Conservation (phyloP, 2,329 filamentous ascomycete genomes). For the Ceratocystis cubensis region DNA sequence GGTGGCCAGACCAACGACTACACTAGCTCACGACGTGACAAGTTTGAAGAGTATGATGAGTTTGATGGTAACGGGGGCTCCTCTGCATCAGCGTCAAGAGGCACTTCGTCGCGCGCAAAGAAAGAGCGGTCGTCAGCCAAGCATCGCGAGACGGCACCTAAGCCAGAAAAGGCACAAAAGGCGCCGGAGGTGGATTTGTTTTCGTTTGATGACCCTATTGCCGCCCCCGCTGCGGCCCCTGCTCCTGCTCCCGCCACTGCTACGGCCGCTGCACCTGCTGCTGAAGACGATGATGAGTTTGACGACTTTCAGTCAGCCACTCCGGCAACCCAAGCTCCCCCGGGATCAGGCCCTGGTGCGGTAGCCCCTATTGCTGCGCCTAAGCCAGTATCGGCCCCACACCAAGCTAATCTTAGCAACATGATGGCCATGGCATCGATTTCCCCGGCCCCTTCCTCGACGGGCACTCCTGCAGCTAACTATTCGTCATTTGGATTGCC, state of each 20-base stretch:
- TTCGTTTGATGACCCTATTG: constrained; percentile 65
- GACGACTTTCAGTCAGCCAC: constrained; percentile 93
- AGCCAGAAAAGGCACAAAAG: constrained; percentile 45
- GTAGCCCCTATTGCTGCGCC: constrained; percentile 50
- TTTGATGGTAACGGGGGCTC: constrained; percentile 61
- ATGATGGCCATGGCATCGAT: constrained; percentile 70
- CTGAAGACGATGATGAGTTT: constrained; percentile 78
- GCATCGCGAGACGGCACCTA: constrained; percentile 49
- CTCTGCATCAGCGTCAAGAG: constrained; percentile 37
- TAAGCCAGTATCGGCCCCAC: constrained; percentile 70
- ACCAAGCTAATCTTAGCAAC: constrained; percentile 67
- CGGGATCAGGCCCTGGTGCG: constrained; percentile 29
- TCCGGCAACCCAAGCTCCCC: constrained; percentile 39
- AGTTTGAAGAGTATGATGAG: constrained; percentile 96
- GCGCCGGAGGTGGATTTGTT: constrained; percentile 87
- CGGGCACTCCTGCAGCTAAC: constrained; percentile 45
- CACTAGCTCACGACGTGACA: constrained; percentile 48
- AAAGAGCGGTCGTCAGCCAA: constrained; percentile 29
- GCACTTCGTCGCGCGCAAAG: constrained; percentile 23
- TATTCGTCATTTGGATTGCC: constrained; percentile 49
- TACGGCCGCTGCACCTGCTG: constrained; percentile 13
- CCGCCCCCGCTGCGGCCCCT: constrained; percentile 33
- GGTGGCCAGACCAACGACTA: constrained; percentile 66
- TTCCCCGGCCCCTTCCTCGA: constrained; percentile 54
- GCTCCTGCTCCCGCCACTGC: constrained; percentile 26